Percentiles rank a stretch among this genome's conserved stretches.
Conservation (phyloP, 2,329 filamentous ascomycete species). For the Ceratocystiopsis sp. region DNA sequence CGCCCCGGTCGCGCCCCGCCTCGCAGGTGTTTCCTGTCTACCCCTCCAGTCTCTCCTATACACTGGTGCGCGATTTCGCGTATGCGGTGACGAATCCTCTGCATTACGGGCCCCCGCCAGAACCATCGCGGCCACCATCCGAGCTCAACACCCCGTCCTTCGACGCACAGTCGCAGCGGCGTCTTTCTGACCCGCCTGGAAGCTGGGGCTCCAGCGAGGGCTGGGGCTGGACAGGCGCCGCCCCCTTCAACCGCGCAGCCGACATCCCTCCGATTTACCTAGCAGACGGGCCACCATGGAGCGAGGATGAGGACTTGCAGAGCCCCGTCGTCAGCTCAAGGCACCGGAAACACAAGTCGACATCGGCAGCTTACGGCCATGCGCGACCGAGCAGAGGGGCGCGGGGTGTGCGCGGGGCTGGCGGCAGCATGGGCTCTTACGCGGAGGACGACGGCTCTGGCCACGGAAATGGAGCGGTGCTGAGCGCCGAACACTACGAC, state of each 20-base stretch:
- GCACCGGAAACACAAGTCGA: conserved; percentile 73
- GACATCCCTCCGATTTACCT: conserved; percentile 72
- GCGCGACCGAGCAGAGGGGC: too few relatives aligned
- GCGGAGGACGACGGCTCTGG: background rate
- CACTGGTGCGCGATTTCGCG: conserved; percentile 90
- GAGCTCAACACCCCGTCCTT: conserved; percentile 72
- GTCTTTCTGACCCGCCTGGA: conserved; percentile 67
- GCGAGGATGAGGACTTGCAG: conserved; percentile 87
- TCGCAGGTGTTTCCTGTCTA: conserved; percentile 74
- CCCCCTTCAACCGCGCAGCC: conserved; percentile 42
- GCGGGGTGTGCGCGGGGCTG: too few relatives aligned
- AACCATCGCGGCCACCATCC: conserved; percentile 52
- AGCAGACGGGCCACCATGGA: conserved; percentile 79
- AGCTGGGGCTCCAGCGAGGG: conserved; percentile 50
- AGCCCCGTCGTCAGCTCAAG: conserved; percentile 75
- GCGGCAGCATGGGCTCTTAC: too few relatives aligned
- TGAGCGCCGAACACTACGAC: conserved; percentile 34
- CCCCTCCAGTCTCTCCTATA: conserved; percentile 71
- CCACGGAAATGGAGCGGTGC: conserved; percentile 17
- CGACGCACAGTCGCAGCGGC: conserved; percentile 41
- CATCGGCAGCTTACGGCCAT: conserved; percentile 30
- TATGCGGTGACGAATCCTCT: conserved; percentile 69
- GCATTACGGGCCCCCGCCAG: conserved; percentile 83
- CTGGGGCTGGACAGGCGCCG: conserved; percentile 32
- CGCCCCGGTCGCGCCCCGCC: conserved; percentile 55